Evolutionary conservation across 306 rosid genomes (phyloP), one percentile per base, ranked within the genome.

Genomic region (Quillaja saponaria): DNA sequence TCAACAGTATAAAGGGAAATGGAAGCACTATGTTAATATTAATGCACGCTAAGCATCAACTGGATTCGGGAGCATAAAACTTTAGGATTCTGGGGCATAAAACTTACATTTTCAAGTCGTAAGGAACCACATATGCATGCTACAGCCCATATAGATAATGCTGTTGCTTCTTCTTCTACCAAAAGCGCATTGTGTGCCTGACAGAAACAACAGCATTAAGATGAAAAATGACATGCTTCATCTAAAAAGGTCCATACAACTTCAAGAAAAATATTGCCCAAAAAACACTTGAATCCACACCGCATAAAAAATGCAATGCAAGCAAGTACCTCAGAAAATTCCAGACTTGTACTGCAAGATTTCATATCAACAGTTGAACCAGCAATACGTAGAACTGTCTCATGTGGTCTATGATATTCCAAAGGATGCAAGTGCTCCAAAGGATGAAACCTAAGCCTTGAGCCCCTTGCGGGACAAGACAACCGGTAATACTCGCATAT

Each of bases 111-210:
- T 73, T 94, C 99, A 55, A 94, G 97, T 74, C 96, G 92, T 72
- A 94, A 81, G 68, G 96, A 83, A 66, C 99, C 97, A 78, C 99
- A 94, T 33, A 90, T 45, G 85, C 91, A 85, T 50, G 97, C 96
- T 55, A 94, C 80, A 71, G 97, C 85, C 96, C 97, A 94, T 70
- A 78, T 77, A 53, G 99, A 94, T 71, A 94, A 80, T 53, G 97
- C 90, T 65, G 85, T 70, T 57, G 97, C 97, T 83, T 94, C 99
- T 82, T 94, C 99, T 83, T 90, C 95, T 8, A 63, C 90, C 70
- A 82, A 53, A 77, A 94, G 86, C 34, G 84, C 88, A 51, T 76
- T 78, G 19, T 76, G 81, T 63, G 91, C 99, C 99, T 94, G 84
- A 63, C n/a, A 79, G 46, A 57, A 67, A 73, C 67, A 77, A 79